Percentiles rank a stretch among this genome's conserved stretches.
phyloP scores from a whole-genome alignment of 2,329 filamentous ascomycete genomes.

The Claviceps cyperi region DNA sequence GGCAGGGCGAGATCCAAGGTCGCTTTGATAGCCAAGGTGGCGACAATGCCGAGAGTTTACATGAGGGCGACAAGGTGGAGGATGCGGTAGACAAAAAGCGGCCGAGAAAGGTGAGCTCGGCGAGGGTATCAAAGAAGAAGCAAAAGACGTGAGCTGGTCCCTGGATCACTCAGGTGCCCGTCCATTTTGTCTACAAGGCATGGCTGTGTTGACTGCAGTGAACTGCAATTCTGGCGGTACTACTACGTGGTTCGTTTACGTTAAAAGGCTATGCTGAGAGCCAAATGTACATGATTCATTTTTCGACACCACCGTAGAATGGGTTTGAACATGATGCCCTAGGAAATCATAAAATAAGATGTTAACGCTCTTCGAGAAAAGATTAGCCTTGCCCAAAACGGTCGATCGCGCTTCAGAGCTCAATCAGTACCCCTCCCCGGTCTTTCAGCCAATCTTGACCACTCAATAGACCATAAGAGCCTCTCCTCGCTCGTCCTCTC shows the following conservation, averaged over 20 bases:
- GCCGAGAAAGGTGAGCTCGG: slow-evolving; percentile 6
- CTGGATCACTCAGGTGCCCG: too few species aligned
- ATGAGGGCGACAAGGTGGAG: slow-evolving; percentile 12
- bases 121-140: slow-evolving; percentile 13
- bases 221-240: too few species aligned
- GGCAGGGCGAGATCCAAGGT: slow-evolving; percentile 25
- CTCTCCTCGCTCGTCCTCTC: slow-evolving; percentile 9
- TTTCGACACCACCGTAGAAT: too few species aligned
- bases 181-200: too few species aligned
- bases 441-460: slow-evolving; percentile 17
- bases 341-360: too few species aligned
- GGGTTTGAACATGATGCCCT: too few species aligned
- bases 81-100: slow-evolving; percentile 12
- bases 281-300: too few species aligned
- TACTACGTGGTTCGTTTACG: too few species aligned
- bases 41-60: slow-evolving; percentile 13
- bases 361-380: too few species aligned
- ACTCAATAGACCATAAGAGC: slow-evolving; percentile 20
- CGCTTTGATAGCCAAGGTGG: slow-evolving; percentile 19
- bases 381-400: background rate
- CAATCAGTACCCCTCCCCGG: slow-evolving; percentile 9
- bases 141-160: slow-evolving; percentile 7
- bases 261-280: too few species aligned
- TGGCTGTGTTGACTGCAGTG: too few species aligned
- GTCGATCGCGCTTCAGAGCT: background rate